Conservation (phyloP, 2,329 filamentous ascomycete genomes). For the Beauveria varroae region DNA sequence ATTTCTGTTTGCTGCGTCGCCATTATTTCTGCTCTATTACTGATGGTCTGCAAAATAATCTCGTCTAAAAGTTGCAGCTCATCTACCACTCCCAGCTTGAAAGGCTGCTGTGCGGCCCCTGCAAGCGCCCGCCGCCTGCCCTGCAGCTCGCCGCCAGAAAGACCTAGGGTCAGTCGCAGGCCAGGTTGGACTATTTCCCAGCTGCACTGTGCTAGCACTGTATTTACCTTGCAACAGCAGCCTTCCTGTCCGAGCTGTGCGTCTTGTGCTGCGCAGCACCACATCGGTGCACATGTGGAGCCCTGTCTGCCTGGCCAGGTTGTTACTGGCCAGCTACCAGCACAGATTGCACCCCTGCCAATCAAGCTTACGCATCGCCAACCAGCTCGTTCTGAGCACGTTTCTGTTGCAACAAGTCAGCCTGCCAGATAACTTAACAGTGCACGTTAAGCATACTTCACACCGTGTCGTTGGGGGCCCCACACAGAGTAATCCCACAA, state of each 20-base stretch:
- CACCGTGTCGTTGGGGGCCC: background rate
- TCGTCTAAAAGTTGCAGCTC: background rate
- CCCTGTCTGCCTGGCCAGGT: background rate
- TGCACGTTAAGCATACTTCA: background rate
- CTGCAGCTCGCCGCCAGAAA: background rate
- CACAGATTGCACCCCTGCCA: background rate
- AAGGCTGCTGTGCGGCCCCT: background rate
- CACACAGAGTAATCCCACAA: background rate
- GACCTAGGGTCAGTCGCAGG: background rate
- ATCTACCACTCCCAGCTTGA: background rate
- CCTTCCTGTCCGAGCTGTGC: no score
- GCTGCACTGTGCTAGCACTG: background rate
- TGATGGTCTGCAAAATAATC: background rate
- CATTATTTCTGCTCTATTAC: no score
- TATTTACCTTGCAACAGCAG: background rate
- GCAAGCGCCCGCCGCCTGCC: background rate
- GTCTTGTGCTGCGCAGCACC: background rate
- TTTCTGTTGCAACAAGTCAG: background rate
- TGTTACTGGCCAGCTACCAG: background rate
- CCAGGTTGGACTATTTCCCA: background rate
- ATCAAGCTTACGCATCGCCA: background rate
- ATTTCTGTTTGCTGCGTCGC: no score
- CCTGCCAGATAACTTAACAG: background rate
- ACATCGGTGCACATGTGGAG: background rate
- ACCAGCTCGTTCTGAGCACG: background rate